A percentile compares a stretch with the other conserved stretches of the same genome.
Conservation (phyloP, 2,329 filamentous ascomycete species). For the Simplicillium aogashimaense region DNA sequence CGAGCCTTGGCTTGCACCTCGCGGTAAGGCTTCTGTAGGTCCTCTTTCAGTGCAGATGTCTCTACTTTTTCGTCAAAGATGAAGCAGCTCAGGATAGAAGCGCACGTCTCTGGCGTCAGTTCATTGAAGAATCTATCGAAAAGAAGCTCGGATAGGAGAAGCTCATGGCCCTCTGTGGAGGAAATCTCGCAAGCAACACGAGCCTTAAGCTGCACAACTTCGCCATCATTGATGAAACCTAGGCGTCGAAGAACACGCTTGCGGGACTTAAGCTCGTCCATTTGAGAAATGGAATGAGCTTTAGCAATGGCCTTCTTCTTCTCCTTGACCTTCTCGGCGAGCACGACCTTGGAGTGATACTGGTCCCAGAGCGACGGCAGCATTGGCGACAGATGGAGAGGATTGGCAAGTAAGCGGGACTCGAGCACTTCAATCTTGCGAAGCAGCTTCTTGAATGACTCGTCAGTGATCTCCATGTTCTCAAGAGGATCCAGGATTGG, state of each 20-base stretch:
- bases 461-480: slow-evolving; percentile 90
- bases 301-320: slow-evolving; percentile 80
- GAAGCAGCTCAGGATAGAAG: slow-evolving; percentile 82
- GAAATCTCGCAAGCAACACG: slow-evolving; percentile 97
- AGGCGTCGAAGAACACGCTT: slow-evolving; percentile 91
- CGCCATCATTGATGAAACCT: slow-evolving; percentile 89
- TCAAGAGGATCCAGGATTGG: slow-evolving; percentile 86
- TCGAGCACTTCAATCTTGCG: slow-evolving; percentile 96
- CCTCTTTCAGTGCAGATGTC: slow-evolving; percentile 66
- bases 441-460: slow-evolving; percentile 85
- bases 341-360: slow-evolving; percentile 70
- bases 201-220: slow-evolving; percentile 94
- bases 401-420: slow-evolving; percentile 78
- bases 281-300: slow-evolving; percentile 79
- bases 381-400: slow-evolving; percentile 81
- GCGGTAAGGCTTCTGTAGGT: slow-evolving; percentile 74
- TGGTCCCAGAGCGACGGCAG: slow-evolving; percentile 78
- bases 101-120: slow-evolving; percentile 76
- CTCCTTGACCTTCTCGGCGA: slow-evolving; percentile 72
- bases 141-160: slow-evolving; percentile 83
- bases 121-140: slow-evolving; percentile 99
- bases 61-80: slow-evolving; percentile 96
- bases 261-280: slow-evolving; percentile 91
- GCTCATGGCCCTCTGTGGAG: slow-evolving; percentile 79
- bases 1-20: slow-evolving; percentile 83